Evolutionary conservation across 1,139 yeast genomes (phyloP).

Genomic region (Hanseniaspora uvarum): DNA sequence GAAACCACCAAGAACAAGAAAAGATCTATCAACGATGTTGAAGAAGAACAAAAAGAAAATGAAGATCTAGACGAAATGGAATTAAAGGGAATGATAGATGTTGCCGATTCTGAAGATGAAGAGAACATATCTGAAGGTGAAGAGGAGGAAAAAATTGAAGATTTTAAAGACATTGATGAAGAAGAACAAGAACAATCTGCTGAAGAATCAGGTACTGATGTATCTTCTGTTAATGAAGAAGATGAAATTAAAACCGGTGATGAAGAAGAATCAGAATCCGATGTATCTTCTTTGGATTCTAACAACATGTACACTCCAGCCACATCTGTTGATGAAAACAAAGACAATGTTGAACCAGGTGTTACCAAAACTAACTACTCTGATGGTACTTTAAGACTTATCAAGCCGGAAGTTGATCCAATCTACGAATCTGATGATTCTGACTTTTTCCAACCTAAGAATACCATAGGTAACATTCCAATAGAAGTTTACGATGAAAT

Average conservation of each 20-base stretch:
- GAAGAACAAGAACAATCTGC: conserved; percentile 34
- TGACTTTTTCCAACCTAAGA: conserved; percentile 61
- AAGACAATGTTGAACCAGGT: conserved; percentile 39
- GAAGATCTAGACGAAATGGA: conserved; percentile 22
- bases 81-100: conserved; percentile 19
- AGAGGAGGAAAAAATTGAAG: conserved; percentile 36
- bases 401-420: conserved; percentile 86
- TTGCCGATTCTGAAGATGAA: conserved; percentile 31
- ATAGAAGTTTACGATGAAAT: conserved; percentile 87
- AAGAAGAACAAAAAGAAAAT: conserved; percentile 23
- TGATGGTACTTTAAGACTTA: conserved; percentile 66
- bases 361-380: conserved; percentile 48
- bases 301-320: conserved; percentile 46
- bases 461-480: conserved; percentile 90
- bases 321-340: conserved; percentile 43
- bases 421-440: conserved; percentile 88
- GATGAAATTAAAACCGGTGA: conserved; percentile 10
- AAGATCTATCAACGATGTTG: conserved; percentile 28
- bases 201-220: conserved; percentile 15
- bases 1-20: conserved; percentile 28
- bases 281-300: conserved; percentile 28
- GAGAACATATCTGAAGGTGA: conserved; percentile 33
- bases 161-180: conserved; percentile 31
- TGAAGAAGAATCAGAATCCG: conserved; percentile 10
- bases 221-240: conserved; percentile 10